These are phyloP conservation scores for Mortierella sp. DNA, from an alignment of 371 early-diverging fungal genomes.

Conservation along the genomic window DNA sequence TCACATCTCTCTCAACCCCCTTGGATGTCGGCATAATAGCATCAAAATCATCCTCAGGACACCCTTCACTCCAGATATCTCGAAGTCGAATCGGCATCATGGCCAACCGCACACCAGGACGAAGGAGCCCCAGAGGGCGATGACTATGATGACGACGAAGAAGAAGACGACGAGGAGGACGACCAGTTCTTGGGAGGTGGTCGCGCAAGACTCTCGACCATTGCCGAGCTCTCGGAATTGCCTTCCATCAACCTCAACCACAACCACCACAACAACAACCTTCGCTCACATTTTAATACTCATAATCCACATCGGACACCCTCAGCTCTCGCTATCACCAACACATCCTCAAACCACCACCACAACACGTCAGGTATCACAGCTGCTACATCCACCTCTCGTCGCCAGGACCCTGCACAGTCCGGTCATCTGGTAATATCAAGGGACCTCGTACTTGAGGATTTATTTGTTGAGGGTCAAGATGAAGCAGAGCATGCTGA, in stretches of 20 bases:
- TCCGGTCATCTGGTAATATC: constrained; percentile 30
- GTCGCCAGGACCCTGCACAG: constrained; percentile 21
- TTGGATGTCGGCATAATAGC: constrained; percentile 7
- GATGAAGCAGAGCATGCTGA: constrained; percentile 25
- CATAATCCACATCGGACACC: constrained; percentile 7
- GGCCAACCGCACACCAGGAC: constrained; percentile 11
- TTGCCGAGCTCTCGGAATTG: constrained; percentile 52
- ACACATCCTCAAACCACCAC: background rate
- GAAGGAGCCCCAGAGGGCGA: background rate
- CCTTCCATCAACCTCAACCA: constrained; percentile 43
- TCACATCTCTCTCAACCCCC: background rate
- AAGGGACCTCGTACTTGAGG: constrained; percentile 45
- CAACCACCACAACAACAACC: constrained; percentile 4
- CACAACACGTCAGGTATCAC: background rate
- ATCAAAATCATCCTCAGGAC: constrained; percentile 12
- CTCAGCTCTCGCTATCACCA: background rate
- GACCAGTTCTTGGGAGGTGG: constrained; percentile 35
- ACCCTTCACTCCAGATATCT: constrained; percentile 34
- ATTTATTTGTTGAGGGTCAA: constrained; percentile 40
- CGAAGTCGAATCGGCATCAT: constrained; percentile 35
- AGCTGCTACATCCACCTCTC: background rate
- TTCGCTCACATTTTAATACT: background rate
- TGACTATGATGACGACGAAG: constrained; percentile 25
- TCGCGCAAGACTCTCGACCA: constrained; percentile 43
- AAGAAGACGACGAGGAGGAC: constrained; percentile 25